These are phyloP conservation scores for Butyriboletus appendiculatus DNA, from an alignment of 1,284 basidiomycete genomes.

Conservation along the genomic window DNA sequence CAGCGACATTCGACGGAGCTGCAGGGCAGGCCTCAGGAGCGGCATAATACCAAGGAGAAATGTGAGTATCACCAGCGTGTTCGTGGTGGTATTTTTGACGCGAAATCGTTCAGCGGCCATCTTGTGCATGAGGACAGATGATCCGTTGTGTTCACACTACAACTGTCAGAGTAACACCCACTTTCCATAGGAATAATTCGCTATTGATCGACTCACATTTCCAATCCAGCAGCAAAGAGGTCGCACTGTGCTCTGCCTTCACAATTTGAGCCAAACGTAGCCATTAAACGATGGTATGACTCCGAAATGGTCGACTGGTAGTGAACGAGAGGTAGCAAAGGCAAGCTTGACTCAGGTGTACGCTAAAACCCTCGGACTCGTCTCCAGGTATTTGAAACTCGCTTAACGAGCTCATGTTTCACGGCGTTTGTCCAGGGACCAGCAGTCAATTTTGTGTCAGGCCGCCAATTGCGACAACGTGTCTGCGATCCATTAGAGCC, in stretches of 20 bases:
- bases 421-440: neutral
- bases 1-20: neutral
- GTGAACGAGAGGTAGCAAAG: neutral
- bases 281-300: neutral
- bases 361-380: constrained; percentile 22
- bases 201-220: constrained; percentile 25
- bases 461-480: constrained; percentile 14
- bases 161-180: constrained; percentile 4
- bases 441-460: constrained; percentile 17
- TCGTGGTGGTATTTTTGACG: constrained; percentile 4
- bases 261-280: constrained; percentile 10
- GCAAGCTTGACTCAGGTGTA: constrained; percentile 7
- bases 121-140: constrained; percentile 9
- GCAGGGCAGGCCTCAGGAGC: neutral
- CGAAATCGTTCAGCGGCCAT: neutral
- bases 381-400: constrained; percentile 25
- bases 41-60: constrained; percentile 2
- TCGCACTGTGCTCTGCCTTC: constrained; percentile 7
- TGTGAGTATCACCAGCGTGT: constrained; percentile 8
- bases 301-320: neutral
- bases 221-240: constrained; percentile 14
- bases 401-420: neutral
- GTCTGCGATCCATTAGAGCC: constrained; percentile 4
- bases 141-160: neutral
- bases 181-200: neutral